Evolutionary conservation across 2,329 filamentous ascomycete species (phyloP), one percentile per base, ranked within the genome.

Genomic region (Zasmidium cellare): DNA sequence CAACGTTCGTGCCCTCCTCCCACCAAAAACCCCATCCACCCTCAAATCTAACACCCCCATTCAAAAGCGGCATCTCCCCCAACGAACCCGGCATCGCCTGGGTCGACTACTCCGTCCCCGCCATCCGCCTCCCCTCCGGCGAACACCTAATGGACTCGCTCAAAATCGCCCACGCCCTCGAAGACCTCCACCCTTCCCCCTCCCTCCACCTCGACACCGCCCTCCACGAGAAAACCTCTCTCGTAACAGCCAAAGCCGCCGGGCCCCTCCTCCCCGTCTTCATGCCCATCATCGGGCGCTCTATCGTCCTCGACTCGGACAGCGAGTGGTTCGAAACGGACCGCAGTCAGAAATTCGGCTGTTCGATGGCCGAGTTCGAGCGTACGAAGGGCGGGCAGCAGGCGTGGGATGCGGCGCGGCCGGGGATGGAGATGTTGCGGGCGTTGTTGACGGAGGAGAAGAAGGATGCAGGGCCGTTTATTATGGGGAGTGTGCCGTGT

Each of bases 391-490:
- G 57, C 16, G 61, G 63, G 18, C 57, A 62, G 46, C 28, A 49
- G 25, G 63, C 61, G 3, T 67, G 61, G 58, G 48, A 56, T 24
- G 55, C 46, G 2, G 57, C 51, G 3, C 46, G 56, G 46, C 51
- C 62, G 11, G 55, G 55, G 5, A 16, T 58, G 20, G 20, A 28
- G 35, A 49, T 50, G 31, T 41, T 64, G 20, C 28, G 46, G 23
- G 56, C 12, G 1, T n/a, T 63, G 18, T 25, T 63, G 35, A 51
- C 19, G 31, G 35, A 58, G 56, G 19, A 60, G 31, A 62, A 58
- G 44, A 81, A 80, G 45, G 61, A 61, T 28, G 57, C 60, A 25
- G 64, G 64, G 6, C 63, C 61, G 2, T 65, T 62, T 50, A 50
- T 65, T 16, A 25, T 62, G 48, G 63, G 61, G 16, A 62, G 57